phyloP scores from a whole-genome alignment of 2,329 filamentous ascomycete species.

The Meredithiella fracta region DNA sequence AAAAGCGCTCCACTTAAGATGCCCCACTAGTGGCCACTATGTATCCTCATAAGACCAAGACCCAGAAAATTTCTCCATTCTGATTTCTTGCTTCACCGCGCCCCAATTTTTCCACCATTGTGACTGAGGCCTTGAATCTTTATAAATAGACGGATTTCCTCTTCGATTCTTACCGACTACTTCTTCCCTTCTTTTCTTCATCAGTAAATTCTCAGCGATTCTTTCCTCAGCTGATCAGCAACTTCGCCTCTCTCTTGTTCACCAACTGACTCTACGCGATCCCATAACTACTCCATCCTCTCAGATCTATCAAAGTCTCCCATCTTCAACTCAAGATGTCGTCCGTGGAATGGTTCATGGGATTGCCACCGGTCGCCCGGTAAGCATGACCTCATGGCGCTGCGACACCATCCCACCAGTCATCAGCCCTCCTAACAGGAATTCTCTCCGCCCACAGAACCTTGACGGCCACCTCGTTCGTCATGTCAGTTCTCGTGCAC shows the following conservation, averaged over 20 bases:
- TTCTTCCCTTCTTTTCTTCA: not conserved
- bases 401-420: not conserved
- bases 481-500: conserved; percentile 43
- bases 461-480: conserved; percentile 43
- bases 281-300: conserved; percentile 1
- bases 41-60: not conserved
- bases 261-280: conserved; percentile 9
- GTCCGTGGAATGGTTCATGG: conserved; percentile 23
- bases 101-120: not conserved
- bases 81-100: not conserved
- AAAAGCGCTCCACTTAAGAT: not conserved
- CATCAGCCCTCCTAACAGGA: conserved; percentile 15
- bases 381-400: conserved; percentile 18
- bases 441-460: conserved; percentile 33
- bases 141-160: conserved; percentile 16
- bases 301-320: conserved; percentile 5
- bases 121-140: conserved; percentile 6
- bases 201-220: not conserved
- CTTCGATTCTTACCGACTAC: conserved; percentile 14
- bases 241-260: conserved; percentile 10
- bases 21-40: not conserved
- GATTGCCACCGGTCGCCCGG: conserved; percentile 27
- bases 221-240: not conserved
- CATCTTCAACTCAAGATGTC: conserved; percentile 15
- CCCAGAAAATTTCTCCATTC: not conserved